phyloP scores from a whole-genome alignment of 306 rosid genomes.

The Glycine latifolia region DNA sequence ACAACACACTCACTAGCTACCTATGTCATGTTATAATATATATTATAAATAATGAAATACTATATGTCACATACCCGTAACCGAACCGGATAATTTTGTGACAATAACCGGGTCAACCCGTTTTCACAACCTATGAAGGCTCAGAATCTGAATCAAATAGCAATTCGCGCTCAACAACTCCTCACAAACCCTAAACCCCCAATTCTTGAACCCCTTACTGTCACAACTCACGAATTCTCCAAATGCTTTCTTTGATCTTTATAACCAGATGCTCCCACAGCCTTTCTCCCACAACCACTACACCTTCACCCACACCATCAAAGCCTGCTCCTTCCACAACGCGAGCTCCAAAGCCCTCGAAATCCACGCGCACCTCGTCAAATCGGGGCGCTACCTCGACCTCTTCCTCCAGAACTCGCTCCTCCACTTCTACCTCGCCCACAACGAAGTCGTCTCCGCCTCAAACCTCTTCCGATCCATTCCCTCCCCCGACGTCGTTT shows the following conservation, averaged over 20 bases:
- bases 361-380: constrained; percentile 70
- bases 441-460: constrained; percentile 60
- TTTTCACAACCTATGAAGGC: constrained; percentile 14
- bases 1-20: not conserved
- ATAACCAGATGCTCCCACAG: constrained; percentile 69
- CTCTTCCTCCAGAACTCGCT: constrained; percentile 71
- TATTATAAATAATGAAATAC: too few species aligned
- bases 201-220: constrained; percentile 56
- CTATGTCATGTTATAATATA: not conserved
- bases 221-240: constrained; percentile 55
- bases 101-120: constrained; percentile 24
- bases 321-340: constrained; percentile 58
- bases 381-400: constrained; percentile 65
- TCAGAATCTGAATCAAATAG: constrained; percentile 45
- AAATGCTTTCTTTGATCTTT: constrained; percentile 63
- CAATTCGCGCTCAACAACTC: constrained; percentile 60
- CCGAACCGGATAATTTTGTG: not conserved
- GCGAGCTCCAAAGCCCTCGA: constrained; percentile 63
- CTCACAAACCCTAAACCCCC: constrained; percentile 65
- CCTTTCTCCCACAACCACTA: constrained; percentile 72
- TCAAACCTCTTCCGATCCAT: constrained; percentile 58
- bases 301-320: constrained; percentile 78
- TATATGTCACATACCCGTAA: too few species aligned
- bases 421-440: constrained; percentile 63
- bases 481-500: constrained; percentile 68